Evolutionary conservation across 2,329 filamentous ascomycete species (phyloP).

Genomic region (Cadophora sp.): DNA sequence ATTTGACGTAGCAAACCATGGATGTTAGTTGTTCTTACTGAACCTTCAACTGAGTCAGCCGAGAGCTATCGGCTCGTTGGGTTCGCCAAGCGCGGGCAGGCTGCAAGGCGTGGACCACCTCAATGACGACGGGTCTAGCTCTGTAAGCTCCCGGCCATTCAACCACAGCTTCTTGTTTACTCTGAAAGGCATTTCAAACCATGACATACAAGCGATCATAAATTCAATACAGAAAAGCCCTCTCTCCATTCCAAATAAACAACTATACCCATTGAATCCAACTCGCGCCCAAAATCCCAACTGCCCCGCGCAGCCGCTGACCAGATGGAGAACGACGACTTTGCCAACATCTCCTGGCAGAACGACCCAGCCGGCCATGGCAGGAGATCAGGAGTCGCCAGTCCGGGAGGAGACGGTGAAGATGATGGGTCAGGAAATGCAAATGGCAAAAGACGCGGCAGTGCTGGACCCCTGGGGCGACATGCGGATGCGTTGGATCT

Average conservation of each 20-base stretch:
- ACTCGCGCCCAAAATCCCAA: conserved; percentile 16
- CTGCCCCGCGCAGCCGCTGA: conserved; percentile 36
- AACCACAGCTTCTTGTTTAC: conserved; percentile 14
- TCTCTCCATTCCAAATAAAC: background rate
- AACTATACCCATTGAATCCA: background rate
- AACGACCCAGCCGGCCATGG: conserved; percentile 60
- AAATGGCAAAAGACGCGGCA: conserved; percentile 32
- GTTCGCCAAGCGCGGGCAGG: conserved; percentile 12
- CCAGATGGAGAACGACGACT: conserved; percentile 63
- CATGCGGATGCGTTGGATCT: conserved; percentile 55
- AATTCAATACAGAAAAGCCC: background rate
- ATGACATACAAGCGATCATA: conserved; percentile 14
- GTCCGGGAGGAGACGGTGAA: conserved; percentile 49
- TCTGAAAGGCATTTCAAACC: background rate
- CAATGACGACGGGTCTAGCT: conserved; percentile 28
- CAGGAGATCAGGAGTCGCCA: conserved; percentile 49
- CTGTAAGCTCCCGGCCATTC: conserved; percentile 12
- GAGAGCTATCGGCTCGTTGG: background rate
- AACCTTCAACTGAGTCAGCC: background rate
- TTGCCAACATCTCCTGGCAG: conserved; percentile 82
- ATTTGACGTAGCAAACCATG: background rate
- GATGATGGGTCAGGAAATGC: conserved; percentile 32
- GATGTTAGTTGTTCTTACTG: background rate
- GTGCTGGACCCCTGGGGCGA: conserved; percentile 41
- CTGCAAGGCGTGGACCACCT: conserved; percentile 14